Base-by-base conservation (phyloP, 2,329 filamentous ascomycete species). In the Neodidymelliopsis sp. region DNA sequence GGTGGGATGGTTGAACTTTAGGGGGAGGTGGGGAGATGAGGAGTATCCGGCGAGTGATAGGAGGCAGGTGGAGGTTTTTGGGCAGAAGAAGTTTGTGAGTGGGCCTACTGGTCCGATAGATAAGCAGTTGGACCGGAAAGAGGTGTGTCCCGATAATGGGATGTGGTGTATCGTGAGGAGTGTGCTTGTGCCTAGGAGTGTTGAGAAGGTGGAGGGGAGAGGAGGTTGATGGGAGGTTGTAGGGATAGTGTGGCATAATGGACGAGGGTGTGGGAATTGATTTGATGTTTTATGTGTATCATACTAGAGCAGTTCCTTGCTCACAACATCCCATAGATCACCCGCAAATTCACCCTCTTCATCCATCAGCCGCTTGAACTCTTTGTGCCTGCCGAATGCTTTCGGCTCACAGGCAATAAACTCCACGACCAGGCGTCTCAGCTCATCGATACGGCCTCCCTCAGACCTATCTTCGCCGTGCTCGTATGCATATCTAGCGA, bases 91-190 rank as follows among this genome's bases (percentile, higher is more conserved):
- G 62, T 87, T 79, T 60, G 72, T 71, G 0, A 73, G 71, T 47
- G 85, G 85, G 1, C 85, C 85, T 1, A 85, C 82, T 15, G 85
- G 85, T 1, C 85, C 85, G 1, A 74, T 72, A 49, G 79, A 83
- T 54, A 87, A 88, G 71, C 71, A 80, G 38, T 62, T 88, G 55
- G 77, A 81, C 47, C 70, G 85, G 42, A 75, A 67, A 28, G 70
- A 81, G 30, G 77, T 87, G 2, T 88, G 85, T 71, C 82, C 83
- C 1, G 76, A 79, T 36, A 75, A 77, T 60, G 74, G 73, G 3
- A 69, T 73, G 19, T 58, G 65, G 30, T 82, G 80, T 61, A 71
- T 77, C 46, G 59, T 78, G 33, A 66, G 77, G 36, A 72, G 70
- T 9, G 72, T 77, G 39, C 54, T 75, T 27, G 65, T 68, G 8